Evolutionary conservation across 306 rosid genomes (phyloP), one percentile per base, ranked within the genome.

Genomic region (Dryas drummondii): DNA sequence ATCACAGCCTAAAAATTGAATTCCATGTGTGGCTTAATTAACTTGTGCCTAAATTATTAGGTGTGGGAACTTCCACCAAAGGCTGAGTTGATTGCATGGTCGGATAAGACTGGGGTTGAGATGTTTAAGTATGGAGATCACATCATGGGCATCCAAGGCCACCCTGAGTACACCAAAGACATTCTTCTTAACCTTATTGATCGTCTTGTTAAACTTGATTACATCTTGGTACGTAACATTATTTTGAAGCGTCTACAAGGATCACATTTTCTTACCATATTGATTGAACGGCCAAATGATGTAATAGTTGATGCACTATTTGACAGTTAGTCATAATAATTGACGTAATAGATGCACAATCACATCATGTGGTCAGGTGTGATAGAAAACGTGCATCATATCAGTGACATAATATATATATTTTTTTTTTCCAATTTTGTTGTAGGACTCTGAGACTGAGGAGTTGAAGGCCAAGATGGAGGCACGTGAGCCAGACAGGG

Each of bases 61-160:
- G 88, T 94, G 11, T 60, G 82, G 55, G 97, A 94, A 26, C 85
- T 90, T 13, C 98, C 98, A 0, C 75, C 82, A 0, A 89, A 88
- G 81, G 98, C 91, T 2, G 96, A 94, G 84, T 79, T 87, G 11
- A 87, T 91, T 62, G 98, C 84, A 9, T 90, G 91, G 93, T 94
- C 98, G 0, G 96, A 94, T 4, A 90, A 88, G 84, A 87, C 93
- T 0, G 87, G 84, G n/a, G 80, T 91, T 42, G 98, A 94, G 72
- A 87, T 91, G 86, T 94, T 91, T 58, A 84, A 44, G 77, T 82
- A 79, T 58, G 96, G 90, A 26, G 91, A 94, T 17, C 88, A 91
- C 83, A 86, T 94, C 0, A 74, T 94, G 89, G 94, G 98, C 32
- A 94, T 91, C 76, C 98, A 94, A 72, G 98, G 98, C 11, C 98